Base-by-base conservation (phyloP, 2,329 filamentous ascomycete genomes). In the Aspergillus versicolor region DNA sequence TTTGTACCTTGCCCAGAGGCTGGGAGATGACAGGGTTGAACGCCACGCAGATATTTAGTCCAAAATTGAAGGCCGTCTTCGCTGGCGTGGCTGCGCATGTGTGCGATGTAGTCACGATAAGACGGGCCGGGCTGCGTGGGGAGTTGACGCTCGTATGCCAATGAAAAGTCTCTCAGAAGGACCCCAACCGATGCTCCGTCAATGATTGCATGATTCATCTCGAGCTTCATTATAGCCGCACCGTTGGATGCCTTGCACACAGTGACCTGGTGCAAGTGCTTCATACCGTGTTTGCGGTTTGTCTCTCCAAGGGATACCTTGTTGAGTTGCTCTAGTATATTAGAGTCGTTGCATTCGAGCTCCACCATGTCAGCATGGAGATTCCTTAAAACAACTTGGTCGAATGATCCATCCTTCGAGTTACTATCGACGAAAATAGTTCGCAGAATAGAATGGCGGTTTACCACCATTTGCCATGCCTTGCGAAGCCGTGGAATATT, bases 121-220 rank as follows among this genome's bases (percentile, higher is more conserved):
- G 58, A 61, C 13, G 73, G 72, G 1, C 71, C 70, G 12, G 61
- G 30, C 2, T 58, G 65, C 3, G 69, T 60, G 8, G 65, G 44
- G 6, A 74, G 66, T 19, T 62, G 63, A 24, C 64, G 54, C 22
- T 67, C 66, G 55, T 75, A 75, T 7, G 72, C 72, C 34, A 66
- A 51, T 3, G 64, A 57, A 19, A 74, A 52, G 48, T 74, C 72
- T 37, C 63, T 65, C 3, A 74, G 57, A 3, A 75, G 59, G 6
- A 73, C 60, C 34, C 65, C 63, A n/a, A 71, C 64, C 13, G 73
- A 74, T 5, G 65, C 67, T 22, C 71, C 73, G 32, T 75, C 73
- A 6, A 74, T 73, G 22, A 75, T 67, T 6, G 71, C 70, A 55
- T 75, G 73, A 45, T 73, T 74, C 30, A 75, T 74, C 54, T 74